These are phyloP conservation scores for Simplicillium aogashimaense DNA, from an alignment of 2,329 filamentous ascomycete species.

Conservation along the genomic window DNA sequence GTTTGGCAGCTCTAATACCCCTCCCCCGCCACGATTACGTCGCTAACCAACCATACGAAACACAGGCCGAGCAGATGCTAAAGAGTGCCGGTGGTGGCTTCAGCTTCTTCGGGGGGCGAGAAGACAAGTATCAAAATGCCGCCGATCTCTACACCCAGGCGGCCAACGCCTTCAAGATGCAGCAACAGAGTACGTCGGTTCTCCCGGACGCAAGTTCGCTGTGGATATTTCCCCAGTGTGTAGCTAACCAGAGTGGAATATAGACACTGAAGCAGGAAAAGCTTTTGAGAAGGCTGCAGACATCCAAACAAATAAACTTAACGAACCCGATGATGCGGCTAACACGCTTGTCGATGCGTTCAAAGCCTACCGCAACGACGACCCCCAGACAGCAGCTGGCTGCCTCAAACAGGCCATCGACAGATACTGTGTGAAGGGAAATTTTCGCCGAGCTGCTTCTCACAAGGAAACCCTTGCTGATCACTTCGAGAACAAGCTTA, in stretches of 20 bases:
- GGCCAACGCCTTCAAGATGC: slow-evolving; percentile 83
- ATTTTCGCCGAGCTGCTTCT: slow-evolving; percentile 81
- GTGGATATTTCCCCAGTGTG: too few relatives aligned
- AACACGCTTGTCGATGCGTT: slow-evolving; percentile 85
- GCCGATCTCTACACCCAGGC: slow-evolving; percentile 82
- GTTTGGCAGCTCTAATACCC: slow-evolving; percentile 29
- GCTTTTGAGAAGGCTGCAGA: slow-evolving; percentile 80
- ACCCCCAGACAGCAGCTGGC: slow-evolving; percentile 72
- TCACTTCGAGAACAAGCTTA: slow-evolving; percentile 72
- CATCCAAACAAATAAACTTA: slow-evolving; percentile 71
- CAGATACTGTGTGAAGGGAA: slow-evolving; percentile 82
- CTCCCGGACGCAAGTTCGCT: slow-evolving; percentile 1
- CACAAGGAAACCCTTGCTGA: slow-evolving; percentile 86
- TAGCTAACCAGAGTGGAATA: neutral
- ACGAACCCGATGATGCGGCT: slow-evolving; percentile 86
- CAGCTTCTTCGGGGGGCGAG: slow-evolving; percentile 76
- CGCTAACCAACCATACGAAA: slow-evolving; percentile 4
- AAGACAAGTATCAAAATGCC: slow-evolving; percentile 84
- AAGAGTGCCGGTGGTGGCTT: slow-evolving; percentile 70
- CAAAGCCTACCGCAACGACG: slow-evolving; percentile 84
- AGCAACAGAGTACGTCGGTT: slow-evolving; percentile 59
- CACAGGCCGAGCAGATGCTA: slow-evolving; percentile 77
- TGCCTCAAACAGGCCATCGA: slow-evolving; percentile 72
- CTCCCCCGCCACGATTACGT: slow-evolving; percentile 14
- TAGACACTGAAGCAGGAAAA: slow-evolving; percentile 76